Evolutionary conservation across 306 rosid genomes (phyloP), one percentile per base, ranked within the genome.

Genomic region (Boehmeria nivea): DNA sequence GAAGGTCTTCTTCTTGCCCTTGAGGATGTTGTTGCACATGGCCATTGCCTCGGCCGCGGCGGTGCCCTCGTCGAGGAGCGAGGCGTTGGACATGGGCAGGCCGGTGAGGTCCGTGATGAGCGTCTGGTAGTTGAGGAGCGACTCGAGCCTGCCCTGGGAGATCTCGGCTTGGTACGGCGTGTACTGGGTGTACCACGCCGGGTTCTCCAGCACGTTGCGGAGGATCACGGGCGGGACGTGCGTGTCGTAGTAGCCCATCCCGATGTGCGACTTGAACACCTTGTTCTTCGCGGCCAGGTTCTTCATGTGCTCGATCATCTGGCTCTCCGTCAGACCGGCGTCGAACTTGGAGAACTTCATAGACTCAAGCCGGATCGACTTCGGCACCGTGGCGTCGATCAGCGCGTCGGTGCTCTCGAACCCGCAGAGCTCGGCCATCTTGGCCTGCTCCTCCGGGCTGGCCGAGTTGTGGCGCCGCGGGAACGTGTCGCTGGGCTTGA

Each of bases 21-120:
- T 93, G 18, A 13, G 82, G 51, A 88, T 88, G 51, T 93, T 74
- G 24, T 88, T 88, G 50, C 99, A 88, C 99, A 93, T 93, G 1
- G 99, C 87, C 99, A 93, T 93, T 44, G 99, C 99, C 71, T 93
- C 99, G 0, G 99, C 96, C 0, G 99, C 96, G 1, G 99, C 99
- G 46, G 99, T 88, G 13, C 96, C 99, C 74, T 93, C 99, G 73
- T 93, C 99, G 21, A 93, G 96, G 76, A 93, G 71, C 6, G 99
- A 93, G 56, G 99, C 99, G 71, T 93, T 93, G 3, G 99, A 85
- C 99, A 93, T 93, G 23, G 99, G 99, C 2, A 93, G 77, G 33
- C 88, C 99, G 18, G 99, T 85, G 28, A 93, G 90, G 81, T 93
- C 99, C 6, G 94, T 85, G 44, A 93, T 70, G 64, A 93, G 0